These are phyloP conservation scores for Heliamphora pulchella DNA, from an alignment of 179 eudicot genomes.

Conservation along the genomic window DNA sequence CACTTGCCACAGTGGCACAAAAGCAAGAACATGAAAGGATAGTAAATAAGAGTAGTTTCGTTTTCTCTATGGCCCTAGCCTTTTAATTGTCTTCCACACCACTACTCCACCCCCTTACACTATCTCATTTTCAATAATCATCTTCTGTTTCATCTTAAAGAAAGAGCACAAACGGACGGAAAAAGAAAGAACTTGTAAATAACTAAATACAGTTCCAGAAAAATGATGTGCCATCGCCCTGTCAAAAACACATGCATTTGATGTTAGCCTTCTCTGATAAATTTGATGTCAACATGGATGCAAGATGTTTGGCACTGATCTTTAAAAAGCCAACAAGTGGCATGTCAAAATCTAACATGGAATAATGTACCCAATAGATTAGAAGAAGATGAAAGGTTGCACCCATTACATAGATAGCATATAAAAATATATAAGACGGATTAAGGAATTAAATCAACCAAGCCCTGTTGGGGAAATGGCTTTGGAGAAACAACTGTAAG, in stretches of 20 bases:
- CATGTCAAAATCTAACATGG: background rate
- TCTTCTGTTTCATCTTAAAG: background rate
- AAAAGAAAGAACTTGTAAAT: background rate
- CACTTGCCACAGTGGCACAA: too few species aligned
- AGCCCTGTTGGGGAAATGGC: too few species aligned
- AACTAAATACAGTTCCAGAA: background rate
- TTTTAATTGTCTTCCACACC: background rate
- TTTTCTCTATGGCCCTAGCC: background rate
- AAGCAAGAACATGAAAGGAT: background rate
- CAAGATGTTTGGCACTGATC: background rate
- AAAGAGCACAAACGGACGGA: background rate
- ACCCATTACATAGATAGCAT: background rate
- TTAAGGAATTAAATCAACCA: too few species aligned
- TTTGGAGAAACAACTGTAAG: too few species aligned
- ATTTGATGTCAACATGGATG: background rate
- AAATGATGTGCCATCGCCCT: background rate
- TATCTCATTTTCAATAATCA: background rate
- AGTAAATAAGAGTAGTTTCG: background rate
- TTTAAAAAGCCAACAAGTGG: background rate
- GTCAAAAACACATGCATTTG: background rate
- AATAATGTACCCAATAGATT: background rate
- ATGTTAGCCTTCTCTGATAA: background rate
- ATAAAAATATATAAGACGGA: background rate
- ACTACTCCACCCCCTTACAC: background rate
- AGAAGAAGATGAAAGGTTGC: background rate